phyloP scores from a whole-genome alignment of 768 basidiomycete species.

The Trametes meyenii region DNA sequence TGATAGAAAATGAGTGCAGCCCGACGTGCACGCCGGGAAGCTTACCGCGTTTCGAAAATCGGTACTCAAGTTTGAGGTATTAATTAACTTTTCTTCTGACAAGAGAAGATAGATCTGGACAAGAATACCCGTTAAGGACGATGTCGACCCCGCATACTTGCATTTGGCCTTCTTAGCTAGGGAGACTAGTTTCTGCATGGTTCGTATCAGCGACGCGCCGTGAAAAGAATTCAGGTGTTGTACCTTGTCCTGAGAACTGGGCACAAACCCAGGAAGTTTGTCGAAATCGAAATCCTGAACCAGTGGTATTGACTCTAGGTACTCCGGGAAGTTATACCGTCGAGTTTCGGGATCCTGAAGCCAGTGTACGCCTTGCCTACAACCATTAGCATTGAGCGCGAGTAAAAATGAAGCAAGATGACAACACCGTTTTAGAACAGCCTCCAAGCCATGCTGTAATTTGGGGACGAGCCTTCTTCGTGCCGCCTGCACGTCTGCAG shows the following conservation, averaged over 20 bases:
- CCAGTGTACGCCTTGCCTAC: constrained; percentile 87
- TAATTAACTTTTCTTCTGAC: constrained; percentile 68
- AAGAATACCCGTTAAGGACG: constrained; percentile 82
- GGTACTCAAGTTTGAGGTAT: constrained; percentile 60
- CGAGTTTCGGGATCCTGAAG: constrained; percentile 82
- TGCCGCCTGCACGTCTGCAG: constrained; percentile 47
- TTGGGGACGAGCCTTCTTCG: constrained; percentile 55
- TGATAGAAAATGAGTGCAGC: background rate
- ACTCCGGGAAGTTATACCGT: constrained; percentile 82
- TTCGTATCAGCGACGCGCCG: background rate
- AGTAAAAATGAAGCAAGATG: background rate
- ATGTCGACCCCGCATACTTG: constrained; percentile 84
- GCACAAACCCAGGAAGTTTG: constrained; percentile 70
- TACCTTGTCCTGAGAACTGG: constrained; percentile 77
- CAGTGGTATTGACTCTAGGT: constrained; percentile 71
- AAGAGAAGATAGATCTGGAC: constrained; percentile 88
- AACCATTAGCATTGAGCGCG: background rate
- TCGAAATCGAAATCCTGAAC: constrained; percentile 87
- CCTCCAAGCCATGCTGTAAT: constrained; percentile 66
- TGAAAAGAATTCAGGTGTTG: no score
- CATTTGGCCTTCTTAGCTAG: constrained; percentile 30
- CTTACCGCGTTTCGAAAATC: constrained; percentile 63
- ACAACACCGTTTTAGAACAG: constrained; percentile 76
- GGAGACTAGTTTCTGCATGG: background rate
- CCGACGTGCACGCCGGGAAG: constrained; percentile 6